Evolutionary conservation across 139 green algal genomes (phyloP).

Genomic region (Edaphochlamys debaryana): DNA sequence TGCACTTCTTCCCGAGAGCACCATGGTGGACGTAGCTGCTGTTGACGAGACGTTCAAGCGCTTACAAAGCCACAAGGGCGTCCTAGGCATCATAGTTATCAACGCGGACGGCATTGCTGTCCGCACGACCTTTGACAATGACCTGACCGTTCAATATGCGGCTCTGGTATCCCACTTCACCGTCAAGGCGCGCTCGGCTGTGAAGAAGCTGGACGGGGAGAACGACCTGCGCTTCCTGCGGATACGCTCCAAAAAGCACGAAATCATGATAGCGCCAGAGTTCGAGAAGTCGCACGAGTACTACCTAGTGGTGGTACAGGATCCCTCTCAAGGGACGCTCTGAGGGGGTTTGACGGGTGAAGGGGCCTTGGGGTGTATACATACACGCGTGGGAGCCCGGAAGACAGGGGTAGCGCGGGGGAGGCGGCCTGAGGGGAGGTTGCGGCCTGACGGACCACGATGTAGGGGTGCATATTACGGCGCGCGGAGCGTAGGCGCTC

Average conservation of each 20-base stretch:
- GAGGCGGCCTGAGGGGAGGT: too few relatives aligned
- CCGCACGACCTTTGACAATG: conserved; percentile 85
- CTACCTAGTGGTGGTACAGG: conserved; percentile 82
- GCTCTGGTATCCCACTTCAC: conserved; percentile 75
- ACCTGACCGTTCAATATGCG: conserved; percentile 79
- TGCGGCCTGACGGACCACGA: too few relatives aligned
- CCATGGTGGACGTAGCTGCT: conserved; percentile 74
- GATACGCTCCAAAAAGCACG: conserved; percentile 85
- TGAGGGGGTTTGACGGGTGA: too few relatives aligned
- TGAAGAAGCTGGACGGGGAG: conserved; percentile 82
- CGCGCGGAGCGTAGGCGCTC: too few relatives aligned
- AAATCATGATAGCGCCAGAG: conserved; percentile 91
- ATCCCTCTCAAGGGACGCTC: too few relatives aligned
- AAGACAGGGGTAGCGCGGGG: too few relatives aligned
- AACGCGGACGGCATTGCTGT: conserved; percentile 91
- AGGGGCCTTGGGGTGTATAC: too few relatives aligned
- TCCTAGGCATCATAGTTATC: conserved; percentile 84
- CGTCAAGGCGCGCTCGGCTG: conserved; percentile 76
- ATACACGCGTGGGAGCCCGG: too few relatives aligned
- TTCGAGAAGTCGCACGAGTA: conserved; percentile 80
- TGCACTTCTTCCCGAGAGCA: not conserved
- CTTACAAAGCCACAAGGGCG: conserved; percentile 53
- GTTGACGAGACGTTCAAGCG: conserved; percentile 86
- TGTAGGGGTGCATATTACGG: too few relatives aligned
- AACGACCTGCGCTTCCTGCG: conserved; percentile 91